A percentile compares a stretch with the other conserved stretches of the same genome.
These are phyloP conservation scores for Ramichloridium luteum DNA, from an alignment of 2,329 filamentous ascomycete species.

Conservation along the genomic window DNA sequence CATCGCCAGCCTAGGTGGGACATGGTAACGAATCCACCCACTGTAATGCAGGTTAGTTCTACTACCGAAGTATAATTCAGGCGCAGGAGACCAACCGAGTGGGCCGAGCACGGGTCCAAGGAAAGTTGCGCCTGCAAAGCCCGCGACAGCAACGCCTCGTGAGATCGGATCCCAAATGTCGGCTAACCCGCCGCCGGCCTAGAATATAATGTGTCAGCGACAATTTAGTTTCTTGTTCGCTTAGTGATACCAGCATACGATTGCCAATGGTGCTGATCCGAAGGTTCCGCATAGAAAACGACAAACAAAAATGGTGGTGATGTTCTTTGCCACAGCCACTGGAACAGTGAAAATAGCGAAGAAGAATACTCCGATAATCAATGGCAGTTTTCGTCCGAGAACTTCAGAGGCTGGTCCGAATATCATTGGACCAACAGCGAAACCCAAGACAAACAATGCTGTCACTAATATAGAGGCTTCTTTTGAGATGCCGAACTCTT, in stretches of 20 bases:
- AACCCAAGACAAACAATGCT: conserved; percentile 17
- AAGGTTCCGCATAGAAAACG: conserved; percentile 46
- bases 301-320: conserved; percentile 42
- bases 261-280: conserved; percentile 36
- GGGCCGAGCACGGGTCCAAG: too few relatives aligned
- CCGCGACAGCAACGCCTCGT: conserved; percentile 17
- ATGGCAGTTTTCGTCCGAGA: conserved; percentile 38
- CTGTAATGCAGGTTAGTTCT: conserved; percentile 10
- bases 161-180: conserved; percentile 17
- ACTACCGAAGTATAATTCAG: neutral
- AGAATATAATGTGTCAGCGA: too few relatives aligned
- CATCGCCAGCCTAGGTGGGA: conserved; percentile 20
- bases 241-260: too few relatives aligned
- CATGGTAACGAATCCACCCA: conserved; percentile 19
- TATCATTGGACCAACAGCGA: conserved; percentile 13
- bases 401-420: conserved; percentile 36
- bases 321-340: conserved; percentile 41
- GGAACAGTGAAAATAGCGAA: conserved; percentile 45
- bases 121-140: conserved; percentile 18
- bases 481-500: conserved; percentile 13
- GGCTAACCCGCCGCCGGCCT: conserved; percentile 22
- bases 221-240: too few relatives aligned
- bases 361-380: conserved; percentile 19
- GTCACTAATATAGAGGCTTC: conserved; percentile 18
- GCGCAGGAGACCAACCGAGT: too few relatives aligned